Conservation (phyloP, 805 yeast genomes). For the Barnettozyma botsteinii region DNA sequence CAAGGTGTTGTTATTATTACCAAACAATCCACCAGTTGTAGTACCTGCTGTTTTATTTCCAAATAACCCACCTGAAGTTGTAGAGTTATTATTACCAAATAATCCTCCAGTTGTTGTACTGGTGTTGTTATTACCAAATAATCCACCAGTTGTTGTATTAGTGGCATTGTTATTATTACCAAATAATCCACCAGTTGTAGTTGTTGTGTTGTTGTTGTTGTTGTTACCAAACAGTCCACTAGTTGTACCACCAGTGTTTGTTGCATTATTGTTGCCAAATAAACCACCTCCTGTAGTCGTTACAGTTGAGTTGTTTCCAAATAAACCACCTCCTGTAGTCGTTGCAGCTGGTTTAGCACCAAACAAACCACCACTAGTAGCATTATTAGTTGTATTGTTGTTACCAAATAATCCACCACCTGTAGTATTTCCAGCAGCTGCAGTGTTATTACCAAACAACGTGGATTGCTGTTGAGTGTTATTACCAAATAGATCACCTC, state of each 20-base stretch:
- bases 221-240: conserved; percentile 27
- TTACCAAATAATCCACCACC: conserved; percentile 30
- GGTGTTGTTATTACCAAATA: conserved; percentile 12
- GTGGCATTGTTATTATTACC: conserved; percentile 25
- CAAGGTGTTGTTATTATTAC: conserved; percentile 22
- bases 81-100: conserved; percentile 11
- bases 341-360: conserved; percentile 10
- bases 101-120: conserved; percentile 6
- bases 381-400: conserved; percentile 17
- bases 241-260: conserved; percentile 12
- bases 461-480: too few relatives aligned
- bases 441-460: background rate
- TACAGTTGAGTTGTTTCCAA: conserved; percentile 32
- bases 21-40: conserved; percentile 29
- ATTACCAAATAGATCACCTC: conserved; percentile 19
- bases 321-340: conserved; percentile 31
- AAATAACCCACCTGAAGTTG: conserved; percentile 7
- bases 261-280: conserved; percentile 33
- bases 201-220: conserved; percentile 24
- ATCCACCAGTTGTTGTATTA: conserved; percentile 8
- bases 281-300: conserved; percentile 30
- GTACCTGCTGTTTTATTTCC: conserved; percentile 17
- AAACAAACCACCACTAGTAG: conserved; percentile 24
- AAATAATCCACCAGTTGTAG: conserved; percentile 33
- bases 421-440: conserved; percentile 15